phyloP scores from a whole-genome alignment of 208 protist genomes.

The Acanthamoeba rhysodes region DNA sequence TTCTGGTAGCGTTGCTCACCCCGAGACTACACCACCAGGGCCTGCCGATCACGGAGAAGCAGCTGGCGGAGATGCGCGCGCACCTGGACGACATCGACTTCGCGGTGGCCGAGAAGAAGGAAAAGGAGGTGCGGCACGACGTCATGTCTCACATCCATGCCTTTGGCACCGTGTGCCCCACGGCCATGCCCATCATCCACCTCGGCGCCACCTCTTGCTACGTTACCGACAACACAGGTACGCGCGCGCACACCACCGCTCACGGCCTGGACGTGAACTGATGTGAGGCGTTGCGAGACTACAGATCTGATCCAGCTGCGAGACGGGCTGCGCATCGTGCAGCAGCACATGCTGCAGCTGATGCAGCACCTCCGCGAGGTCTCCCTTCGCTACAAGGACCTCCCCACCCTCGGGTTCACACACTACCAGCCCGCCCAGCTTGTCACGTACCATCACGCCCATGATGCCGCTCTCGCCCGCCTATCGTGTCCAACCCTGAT shows the following conservation, averaged over 20 bases:
- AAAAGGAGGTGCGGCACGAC: slow-evolving; percentile 87
- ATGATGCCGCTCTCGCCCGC: not conserved
- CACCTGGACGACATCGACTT: slow-evolving; percentile 85
- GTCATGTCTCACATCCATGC: slow-evolving; percentile 90
- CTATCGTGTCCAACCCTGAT: not conserved
- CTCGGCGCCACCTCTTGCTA: slow-evolving; percentile 90
- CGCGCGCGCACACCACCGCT: not conserved
- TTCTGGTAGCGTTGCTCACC: not conserved
- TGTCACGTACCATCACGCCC: slow-evolving; percentile 79
- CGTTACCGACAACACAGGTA: slow-evolving; percentile 89
- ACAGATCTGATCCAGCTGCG: slow-evolving; percentile 86
- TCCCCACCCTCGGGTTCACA: slow-evolving; percentile 89
- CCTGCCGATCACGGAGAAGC: slow-evolving; percentile 86
- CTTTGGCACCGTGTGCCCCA: slow-evolving; percentile 79
- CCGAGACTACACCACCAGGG: slow-evolving; percentile 66
- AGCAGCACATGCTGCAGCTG: slow-evolving; percentile 74
- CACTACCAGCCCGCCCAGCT: slow-evolving; percentile 90
- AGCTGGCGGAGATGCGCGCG: slow-evolving; percentile 85
- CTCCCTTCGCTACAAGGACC: slow-evolving; percentile 78
- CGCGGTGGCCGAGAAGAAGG: slow-evolving; percentile 79
- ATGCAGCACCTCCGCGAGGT: slow-evolving; percentile 61
- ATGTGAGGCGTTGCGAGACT: not conserved
- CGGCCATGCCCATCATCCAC: slow-evolving; percentile 89
- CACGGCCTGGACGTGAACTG: not conserved
- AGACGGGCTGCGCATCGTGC: slow-evolving; percentile 80